Evolutionary conservation across 192 early-diverging fungal species (phyloP).

Genomic region (Kickxella alabastrina): DNA sequence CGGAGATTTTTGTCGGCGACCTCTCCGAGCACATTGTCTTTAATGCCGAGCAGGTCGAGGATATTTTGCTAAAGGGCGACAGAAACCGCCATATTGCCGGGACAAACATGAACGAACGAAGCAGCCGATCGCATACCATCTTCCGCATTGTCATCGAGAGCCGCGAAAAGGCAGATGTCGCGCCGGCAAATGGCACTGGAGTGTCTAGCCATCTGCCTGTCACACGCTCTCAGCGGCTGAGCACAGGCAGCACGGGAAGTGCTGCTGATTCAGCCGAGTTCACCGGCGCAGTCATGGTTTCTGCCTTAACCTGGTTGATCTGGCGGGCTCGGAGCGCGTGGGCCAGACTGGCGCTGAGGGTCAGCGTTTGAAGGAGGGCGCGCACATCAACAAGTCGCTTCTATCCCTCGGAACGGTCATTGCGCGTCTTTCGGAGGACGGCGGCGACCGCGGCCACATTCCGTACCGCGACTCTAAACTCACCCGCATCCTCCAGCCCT

Average conservation of each 20-base stretch:
- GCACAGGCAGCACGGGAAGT: constrained; percentile 36
- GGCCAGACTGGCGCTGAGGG: constrained; percentile 64
- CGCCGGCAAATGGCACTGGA: background rate
- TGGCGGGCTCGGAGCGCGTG: constrained; percentile 95
- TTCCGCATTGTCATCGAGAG: constrained; percentile 91
- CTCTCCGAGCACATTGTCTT: constrained; percentile 64
- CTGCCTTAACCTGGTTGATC: constrained; percentile 86
- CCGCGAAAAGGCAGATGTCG: constrained; percentile 49
- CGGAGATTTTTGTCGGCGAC: constrained; percentile 62
- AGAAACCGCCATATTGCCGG: constrained; percentile 78
- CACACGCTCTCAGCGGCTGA: constrained; percentile 27
- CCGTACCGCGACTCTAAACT: constrained; percentile 97
- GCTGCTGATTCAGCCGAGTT: constrained; percentile 26
- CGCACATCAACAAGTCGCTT: constrained; percentile 90
- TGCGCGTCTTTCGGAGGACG: constrained; percentile 71
- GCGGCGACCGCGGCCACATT: constrained; percentile 68
- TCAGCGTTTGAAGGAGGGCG: constrained; percentile 92
- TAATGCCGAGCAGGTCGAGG: constrained; percentile 61
- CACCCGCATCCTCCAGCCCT: constrained; percentile 89
- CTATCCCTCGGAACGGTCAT: constrained; percentile 92
- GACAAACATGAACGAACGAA: constrained; percentile 91
- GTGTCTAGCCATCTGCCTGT: background rate
- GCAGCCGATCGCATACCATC: constrained; percentile 91
- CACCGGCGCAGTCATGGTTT: constrained; percentile 51
- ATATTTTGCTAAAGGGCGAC: constrained; percentile 74